Conservation (phyloP, 352 stramenopile species). For the Globisporangium uncinulatum region DNA sequence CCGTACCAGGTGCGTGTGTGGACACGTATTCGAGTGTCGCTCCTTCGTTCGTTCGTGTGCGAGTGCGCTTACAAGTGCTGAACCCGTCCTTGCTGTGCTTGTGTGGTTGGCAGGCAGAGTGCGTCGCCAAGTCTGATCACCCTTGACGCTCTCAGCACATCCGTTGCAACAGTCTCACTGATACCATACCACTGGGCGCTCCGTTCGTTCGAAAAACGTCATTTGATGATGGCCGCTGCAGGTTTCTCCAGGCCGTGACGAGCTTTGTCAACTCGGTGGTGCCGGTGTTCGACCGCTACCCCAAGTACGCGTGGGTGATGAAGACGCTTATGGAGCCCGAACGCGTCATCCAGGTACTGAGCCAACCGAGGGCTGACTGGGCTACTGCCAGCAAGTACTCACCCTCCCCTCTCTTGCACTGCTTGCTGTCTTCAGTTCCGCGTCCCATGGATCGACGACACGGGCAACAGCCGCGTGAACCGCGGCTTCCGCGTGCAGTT, state of each 20-base stretch:
- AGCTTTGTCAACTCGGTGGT: slow-evolving; percentile 82
- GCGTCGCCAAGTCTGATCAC: not conserved
- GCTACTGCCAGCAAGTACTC: not conserved
- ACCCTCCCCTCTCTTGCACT: not conserved
- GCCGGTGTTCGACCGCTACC: slow-evolving; percentile 83
- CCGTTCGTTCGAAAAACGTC: not conserved
- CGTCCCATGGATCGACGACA: slow-evolving; percentile 97
- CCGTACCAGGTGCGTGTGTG: slow-evolving; percentile 41
- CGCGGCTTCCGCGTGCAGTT: slow-evolving; percentile 98
- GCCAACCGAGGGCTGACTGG: too few relatives aligned
- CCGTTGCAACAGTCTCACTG: not conserved
- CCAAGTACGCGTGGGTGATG: slow-evolving; percentile 89
- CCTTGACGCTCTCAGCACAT: too few relatives aligned
- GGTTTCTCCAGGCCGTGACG: slow-evolving; percentile 68
- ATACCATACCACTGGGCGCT: not conserved
- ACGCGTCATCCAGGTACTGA: slow-evolving; percentile 70
- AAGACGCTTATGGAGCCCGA: slow-evolving; percentile 96
- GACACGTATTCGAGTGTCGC: not conserved
- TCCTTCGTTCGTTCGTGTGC: not conserved
- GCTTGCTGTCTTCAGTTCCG: slow-evolving; percentile 77
- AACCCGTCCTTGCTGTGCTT: not conserved
- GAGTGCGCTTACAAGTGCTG: not conserved
- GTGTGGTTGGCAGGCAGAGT: slow-evolving; percentile 5
- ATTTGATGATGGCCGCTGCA: slow-evolving; percentile 5
- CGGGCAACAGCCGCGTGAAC: slow-evolving; percentile 93